Base-by-base conservation (phyloP, 768 basidiomycete species). In the Myochromella boudieri region DNA sequence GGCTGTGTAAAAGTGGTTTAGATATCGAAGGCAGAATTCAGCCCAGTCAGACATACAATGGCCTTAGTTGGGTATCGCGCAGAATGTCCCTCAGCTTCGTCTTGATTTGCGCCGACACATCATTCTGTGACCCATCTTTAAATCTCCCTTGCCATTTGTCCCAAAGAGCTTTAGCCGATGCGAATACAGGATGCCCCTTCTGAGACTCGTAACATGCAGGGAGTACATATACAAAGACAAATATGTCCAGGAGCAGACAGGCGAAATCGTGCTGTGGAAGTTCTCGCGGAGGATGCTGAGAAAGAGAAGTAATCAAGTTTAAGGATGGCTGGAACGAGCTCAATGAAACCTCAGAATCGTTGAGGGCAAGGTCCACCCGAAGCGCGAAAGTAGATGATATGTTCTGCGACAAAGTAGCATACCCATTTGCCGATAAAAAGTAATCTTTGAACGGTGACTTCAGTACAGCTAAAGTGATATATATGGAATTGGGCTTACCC, bases 221-320 rank as follows among this genome's bases (percentile, higher is more conserved):
- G 3, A 80, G 41, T 24, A 85, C 61, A 55, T 75, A 70, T 1
- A 68, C 76, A 17, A 77, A 68, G 6, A 79, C 51, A 54, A 78
- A 82, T 5, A 82, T 45, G 37, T 72, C 62, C 0, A 74, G 73
- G 8, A 80, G 43, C 25, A 78, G 48, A 1, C 54, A 25, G 14
- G 59, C 54, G 25, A 63, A 42, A 2, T 44, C 22, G 4, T 48
- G 44, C 26, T 52, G 39, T 0, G 53, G 49, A 18, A 57, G 14
- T 39, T 37, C 14, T 27, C 37, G 18, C 42, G 61, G 53, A 10
- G 53, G 57, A 39, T 51, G 36, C 10, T 56, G 38, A 41, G 66
- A 58, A 4, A 68, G 50, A 7, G 56, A 52, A n/a, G 61, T 49
- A 8, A 78, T 56, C 15, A 77, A 55, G 11, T 63, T 54, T 5